These are phyloP conservation scores for Ceratocystis papillata DNA, from an alignment of 2,329 filamentous ascomycete species.

Conservation along the genomic window DNA sequence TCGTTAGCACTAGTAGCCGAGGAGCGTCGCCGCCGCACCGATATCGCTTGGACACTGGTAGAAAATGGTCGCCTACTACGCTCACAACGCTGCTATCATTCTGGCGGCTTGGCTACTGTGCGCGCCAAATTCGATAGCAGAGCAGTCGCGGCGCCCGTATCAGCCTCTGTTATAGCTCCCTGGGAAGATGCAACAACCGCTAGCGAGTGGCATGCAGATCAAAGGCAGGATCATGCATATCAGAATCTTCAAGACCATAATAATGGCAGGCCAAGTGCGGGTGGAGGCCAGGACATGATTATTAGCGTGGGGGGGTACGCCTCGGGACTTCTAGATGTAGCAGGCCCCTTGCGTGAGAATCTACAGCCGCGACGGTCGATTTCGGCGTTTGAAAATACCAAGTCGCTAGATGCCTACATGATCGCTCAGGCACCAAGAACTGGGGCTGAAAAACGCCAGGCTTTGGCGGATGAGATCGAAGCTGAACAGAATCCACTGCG, in stretches of 20 bases:
- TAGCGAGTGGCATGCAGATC: neutral
- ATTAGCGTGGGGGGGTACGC: neutral
- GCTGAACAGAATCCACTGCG: slow-evolving; percentile 15
- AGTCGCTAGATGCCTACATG: slow-evolving; percentile 10
- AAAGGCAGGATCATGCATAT: neutral
- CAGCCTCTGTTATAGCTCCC: neutral
- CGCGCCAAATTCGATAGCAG: slow-evolving; percentile 19
- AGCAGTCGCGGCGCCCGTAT: neutral
- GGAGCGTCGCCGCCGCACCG: slow-evolving; percentile 46
- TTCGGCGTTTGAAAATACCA: slow-evolving; percentile 14
- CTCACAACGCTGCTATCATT: slow-evolving; percentile 24
- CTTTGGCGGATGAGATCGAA: slow-evolving; percentile 6
- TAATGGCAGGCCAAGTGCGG: neutral
- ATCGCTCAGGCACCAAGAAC: neutral
- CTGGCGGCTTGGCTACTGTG: slow-evolving; percentile 23
- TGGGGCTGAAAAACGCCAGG: slow-evolving; percentile 9
- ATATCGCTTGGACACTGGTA: slow-evolving; percentile 40
- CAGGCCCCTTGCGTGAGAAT: slow-evolving; percentile 4
- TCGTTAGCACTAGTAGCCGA: slow-evolving; percentile 46
- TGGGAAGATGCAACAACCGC: slow-evolving; percentile 6
- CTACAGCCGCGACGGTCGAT: neutral
- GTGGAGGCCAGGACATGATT: neutral
- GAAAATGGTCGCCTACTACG: slow-evolving; percentile 36
- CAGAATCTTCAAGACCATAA: neutral
- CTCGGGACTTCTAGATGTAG: neutral